Evolutionary conservation across 345 rosid species (phyloP), one percentile per base, ranked within the genome.

Genomic region (Fremontodendron californicum): DNA sequence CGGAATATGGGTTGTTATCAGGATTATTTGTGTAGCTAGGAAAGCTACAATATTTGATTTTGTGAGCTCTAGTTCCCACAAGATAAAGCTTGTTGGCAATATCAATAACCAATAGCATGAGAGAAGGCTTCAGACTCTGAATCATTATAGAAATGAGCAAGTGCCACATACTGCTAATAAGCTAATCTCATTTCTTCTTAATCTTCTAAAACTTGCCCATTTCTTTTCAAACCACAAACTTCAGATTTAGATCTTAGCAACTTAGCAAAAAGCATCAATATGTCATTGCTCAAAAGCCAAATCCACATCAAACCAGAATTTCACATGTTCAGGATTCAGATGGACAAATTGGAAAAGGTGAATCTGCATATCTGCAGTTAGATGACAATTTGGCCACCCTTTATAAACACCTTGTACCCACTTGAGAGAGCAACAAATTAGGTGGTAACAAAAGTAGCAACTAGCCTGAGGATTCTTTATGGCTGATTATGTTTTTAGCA

Each of bases 361-460:
- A 21, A 40, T 21, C 46, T 21, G 19, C 51, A 40, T 21, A 40
- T 40, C 18, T 66, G 49, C 27, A n/a, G 29, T 39, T 3, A 37
- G 71, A 40, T 39, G 71, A 65, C 31, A 65, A 65, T n/a, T 39
- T 5, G 31, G 49, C 31, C 71, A 66, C 71, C 51, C 71, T 23
- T 7, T 11, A 66, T 10, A 19, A 5, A 66, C 27, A 66, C 19
- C 10, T 39, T 39, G 49, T 21, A 40, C 6, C 27, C 29, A 66
- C 51, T 21, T 11, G 3, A 42, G 2, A 11, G 33, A 1, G 71
- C 29, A 23, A 23, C 19, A 66, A 10, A 3, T 66, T 21, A 66
- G 49, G 33, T 21, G 48, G 71, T 40, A 66, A 25, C 9, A 2
- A 12, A 40, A 66, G 19, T 21, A 42, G 31, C 19, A 40, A 66